These are phyloP conservation scores for Cokeromyces recurvatus DNA, from an alignment of 371 early-diverging fungal genomes.

Conservation along the genomic window DNA sequence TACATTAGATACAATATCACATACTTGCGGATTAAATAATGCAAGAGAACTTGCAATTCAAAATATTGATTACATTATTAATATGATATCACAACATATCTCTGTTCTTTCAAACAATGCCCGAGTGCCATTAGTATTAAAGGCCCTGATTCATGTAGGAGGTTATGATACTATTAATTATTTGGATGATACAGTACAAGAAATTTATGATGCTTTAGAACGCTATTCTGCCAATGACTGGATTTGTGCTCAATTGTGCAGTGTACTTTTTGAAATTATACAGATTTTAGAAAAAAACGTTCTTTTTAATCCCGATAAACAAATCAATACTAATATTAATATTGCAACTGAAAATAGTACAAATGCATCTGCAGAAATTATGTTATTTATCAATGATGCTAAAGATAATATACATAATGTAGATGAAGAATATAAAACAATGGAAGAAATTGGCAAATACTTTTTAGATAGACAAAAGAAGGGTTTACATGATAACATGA, in stretches of 20 bases:
- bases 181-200: constrained; percentile 55
- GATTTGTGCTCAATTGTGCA: constrained; percentile 35
- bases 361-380: constrained; percentile 20
- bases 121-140: constrained; percentile 50
- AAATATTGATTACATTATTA: constrained; percentile 65
- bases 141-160: constrained; percentile 49
- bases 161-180: constrained; percentile 42
- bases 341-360: neutral
- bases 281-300: constrained; percentile 16
- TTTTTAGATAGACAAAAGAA: constrained; percentile 36
- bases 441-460: constrained; percentile 44
- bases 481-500: constrained; percentile 15
- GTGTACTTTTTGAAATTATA: constrained; percentile 40
- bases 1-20: constrained; percentile 34
- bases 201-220: constrained; percentile 59
- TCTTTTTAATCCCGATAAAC: too few relatives aligned
- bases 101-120: constrained; percentile 37
- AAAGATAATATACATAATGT: constrained; percentile 3
- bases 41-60: constrained; percentile 37
- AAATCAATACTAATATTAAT: too few relatives aligned
- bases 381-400: constrained; percentile 14
- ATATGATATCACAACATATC: constrained; percentile 49
- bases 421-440: constrained; percentile 4
- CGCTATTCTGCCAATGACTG: constrained; percentile 28
- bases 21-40: constrained; percentile 20